These are phyloP conservation scores for Senna tora DNA, from an alignment of 306 rosid genomes.

Conservation along the genomic window DNA sequence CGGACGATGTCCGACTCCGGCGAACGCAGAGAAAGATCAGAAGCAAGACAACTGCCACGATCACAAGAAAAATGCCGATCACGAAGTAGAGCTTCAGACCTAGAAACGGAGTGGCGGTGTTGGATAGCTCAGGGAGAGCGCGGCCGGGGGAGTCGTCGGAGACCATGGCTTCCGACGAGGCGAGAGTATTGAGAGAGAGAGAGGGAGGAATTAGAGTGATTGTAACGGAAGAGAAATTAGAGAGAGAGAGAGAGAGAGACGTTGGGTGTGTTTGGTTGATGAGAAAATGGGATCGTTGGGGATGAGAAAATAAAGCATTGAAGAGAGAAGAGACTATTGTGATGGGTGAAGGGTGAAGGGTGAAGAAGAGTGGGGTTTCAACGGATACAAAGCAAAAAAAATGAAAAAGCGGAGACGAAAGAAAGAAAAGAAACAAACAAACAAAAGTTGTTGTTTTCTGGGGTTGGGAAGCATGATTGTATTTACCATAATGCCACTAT, in stretches of 20 bases:
- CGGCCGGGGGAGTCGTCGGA: constrained; percentile 42
- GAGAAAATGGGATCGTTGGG: constrained; percentile 22
- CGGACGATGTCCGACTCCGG: constrained; percentile 43
- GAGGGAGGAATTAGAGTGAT: neutral
- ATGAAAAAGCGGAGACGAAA: neutral
- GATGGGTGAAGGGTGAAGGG: too few species aligned
- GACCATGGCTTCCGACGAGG: constrained; percentile 59
- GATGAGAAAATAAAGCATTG: neutral
- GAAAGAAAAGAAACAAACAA: neutral
- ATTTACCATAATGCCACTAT: constrained; percentile 45
- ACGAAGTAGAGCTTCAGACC: constrained; percentile 66
- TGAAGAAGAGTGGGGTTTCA: constrained; percentile 41
- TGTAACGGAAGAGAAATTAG: neutral
- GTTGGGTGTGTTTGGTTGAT: constrained; percentile 43
- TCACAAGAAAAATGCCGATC: constrained; percentile 43
- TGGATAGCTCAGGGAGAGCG: constrained; percentile 47
- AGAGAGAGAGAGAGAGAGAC: constrained; percentile 17
- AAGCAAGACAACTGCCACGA: constrained; percentile 40
- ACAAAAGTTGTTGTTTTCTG: constrained; percentile 24
- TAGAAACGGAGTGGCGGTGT: constrained; percentile 49
- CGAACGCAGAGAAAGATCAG: constrained; percentile 57
- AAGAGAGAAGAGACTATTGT: neutral
- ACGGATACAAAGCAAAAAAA: constrained; percentile 48
- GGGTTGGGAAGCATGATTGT: constrained; percentile 19
- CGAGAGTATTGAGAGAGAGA: neutral